Conservation (phyloP, 2,329 filamentous ascomycete genomes). For the Diplodia corticola region DNA sequence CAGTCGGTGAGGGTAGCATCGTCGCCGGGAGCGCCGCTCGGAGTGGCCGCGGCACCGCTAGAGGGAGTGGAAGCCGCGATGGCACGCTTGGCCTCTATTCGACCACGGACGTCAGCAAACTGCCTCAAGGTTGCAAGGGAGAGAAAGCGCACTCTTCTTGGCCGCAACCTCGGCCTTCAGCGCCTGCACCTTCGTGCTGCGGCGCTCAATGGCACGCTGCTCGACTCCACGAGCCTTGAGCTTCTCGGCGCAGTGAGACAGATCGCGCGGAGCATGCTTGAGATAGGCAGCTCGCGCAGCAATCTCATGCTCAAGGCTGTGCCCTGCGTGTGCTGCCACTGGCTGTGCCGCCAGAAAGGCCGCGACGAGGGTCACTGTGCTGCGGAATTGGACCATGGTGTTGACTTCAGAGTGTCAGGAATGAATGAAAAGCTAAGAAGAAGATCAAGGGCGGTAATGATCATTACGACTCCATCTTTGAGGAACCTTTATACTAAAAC, state of each 20-base stretch:
- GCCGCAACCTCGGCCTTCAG: conserved; percentile 3
- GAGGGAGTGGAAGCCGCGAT: not conserved
- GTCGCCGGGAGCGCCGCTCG: not conserved
- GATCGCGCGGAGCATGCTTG: conserved; percentile 3
- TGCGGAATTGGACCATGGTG: conserved; percentile 1
- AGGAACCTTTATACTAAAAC: not conserved
- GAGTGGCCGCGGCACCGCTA: not conserved
- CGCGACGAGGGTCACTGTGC: not conserved
- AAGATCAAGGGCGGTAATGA: not conserved
- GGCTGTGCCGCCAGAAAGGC: not conserved
- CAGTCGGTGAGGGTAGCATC: not conserved
- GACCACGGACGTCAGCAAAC: not conserved
- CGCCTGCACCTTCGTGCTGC: not conserved
- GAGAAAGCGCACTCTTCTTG: conserved; percentile 1
- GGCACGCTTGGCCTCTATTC: not conserved
- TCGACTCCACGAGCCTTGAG: not conserved
- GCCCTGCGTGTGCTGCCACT: not conserved
- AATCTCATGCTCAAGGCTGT: conserved; percentile 7
- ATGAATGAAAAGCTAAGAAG: not conserved
- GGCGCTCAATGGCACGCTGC: conserved; percentile 5
- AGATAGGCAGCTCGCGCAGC: conserved; percentile 9
- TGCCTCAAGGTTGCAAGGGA: not conserved
- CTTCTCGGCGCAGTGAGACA: conserved; percentile 18
- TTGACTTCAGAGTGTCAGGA: not conserved
- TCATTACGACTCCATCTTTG: not conserved